Evolutionary conservation across 192 early-diverging fungal genomes (phyloP).

Genomic region (Podila minutissima): DNA sequence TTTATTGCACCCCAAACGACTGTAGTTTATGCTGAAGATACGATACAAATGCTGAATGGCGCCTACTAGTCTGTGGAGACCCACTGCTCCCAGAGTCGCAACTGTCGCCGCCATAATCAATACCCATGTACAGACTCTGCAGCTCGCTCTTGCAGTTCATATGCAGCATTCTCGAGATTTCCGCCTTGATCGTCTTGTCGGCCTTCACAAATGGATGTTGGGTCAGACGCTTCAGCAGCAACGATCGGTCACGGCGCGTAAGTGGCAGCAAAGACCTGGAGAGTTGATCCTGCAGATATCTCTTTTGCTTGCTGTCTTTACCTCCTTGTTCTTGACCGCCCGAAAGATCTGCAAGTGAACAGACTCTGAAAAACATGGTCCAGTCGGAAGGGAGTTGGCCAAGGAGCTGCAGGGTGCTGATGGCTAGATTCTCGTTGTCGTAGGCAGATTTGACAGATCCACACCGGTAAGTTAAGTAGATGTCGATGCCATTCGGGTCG

Average conservation of each 20-base stretch:
- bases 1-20: neutral
- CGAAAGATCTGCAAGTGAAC: neutral
- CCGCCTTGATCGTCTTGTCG: neutral
- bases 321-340: neutral
- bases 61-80: too few relatives aligned
- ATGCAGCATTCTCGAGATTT: constrained; percentile 30
- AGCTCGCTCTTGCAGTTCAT: constrained; percentile 36
- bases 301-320: neutral
- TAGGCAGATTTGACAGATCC: constrained; percentile 35
- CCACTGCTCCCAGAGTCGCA: neutral
- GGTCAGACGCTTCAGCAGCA: constrained; percentile 15
- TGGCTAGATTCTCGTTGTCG: constrained; percentile 41
- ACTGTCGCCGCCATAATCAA: neutral
- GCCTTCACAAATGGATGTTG: constrained; percentile 20
- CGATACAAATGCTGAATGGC: neutral
- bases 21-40: neutral
- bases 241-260: constrained; percentile 11
- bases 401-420: constrained; percentile 16
- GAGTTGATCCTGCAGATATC: neutral
- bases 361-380: constrained; percentile 3
- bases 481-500: constrained; percentile 38
- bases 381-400: constrained; percentile 37
- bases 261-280: constrained; percentile 11
- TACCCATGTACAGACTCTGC: constrained; percentile 17
- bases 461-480: constrained; percentile 32